Evolutionary conservation across 1,284 basidiomycete genomes (phyloP).

Genomic region (Microbotryum lychnidis-dioicae): DNA sequence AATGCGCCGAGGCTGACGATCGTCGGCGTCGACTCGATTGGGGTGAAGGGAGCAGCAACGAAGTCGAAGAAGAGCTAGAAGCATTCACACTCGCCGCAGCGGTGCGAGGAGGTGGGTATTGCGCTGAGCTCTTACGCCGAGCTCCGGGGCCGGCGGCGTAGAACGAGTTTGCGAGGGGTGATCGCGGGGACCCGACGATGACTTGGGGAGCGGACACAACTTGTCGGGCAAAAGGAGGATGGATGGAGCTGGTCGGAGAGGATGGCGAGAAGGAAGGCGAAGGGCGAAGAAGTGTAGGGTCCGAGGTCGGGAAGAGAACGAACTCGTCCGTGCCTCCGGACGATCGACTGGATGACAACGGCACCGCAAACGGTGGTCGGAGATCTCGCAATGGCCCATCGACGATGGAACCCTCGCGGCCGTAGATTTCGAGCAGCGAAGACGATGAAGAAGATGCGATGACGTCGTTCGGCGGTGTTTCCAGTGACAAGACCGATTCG

Average conservation of each 20-base stretch:
- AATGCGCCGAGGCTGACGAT: conserved; percentile 9
- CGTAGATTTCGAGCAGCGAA: too few relatives aligned
- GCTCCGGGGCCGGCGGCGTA: background rate
- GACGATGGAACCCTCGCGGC: background rate
- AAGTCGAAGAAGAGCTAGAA: background rate
- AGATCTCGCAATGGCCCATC: conserved; percentile 16
- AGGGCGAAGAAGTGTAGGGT: background rate
- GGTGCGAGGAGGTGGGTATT: background rate
- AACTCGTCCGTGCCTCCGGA: background rate
- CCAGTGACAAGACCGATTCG: background rate
- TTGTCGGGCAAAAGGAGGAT: background rate
- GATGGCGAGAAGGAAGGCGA: background rate
- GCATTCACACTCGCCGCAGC: background rate
- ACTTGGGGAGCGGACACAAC: background rate
- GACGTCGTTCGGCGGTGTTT: too few relatives aligned
- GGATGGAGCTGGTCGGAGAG: background rate
- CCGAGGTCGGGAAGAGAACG: background rate
- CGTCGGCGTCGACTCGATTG: conserved; percentile 11
- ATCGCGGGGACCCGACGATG: background rate
- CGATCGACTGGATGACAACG: conserved; percentile 3
- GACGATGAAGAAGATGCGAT: background rate
- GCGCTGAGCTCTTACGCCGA: conserved; percentile 4
- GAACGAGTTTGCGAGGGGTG: background rate
- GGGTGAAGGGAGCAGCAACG: background rate
- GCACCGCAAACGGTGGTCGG: conserved; percentile 5